Base-by-base conservation (phyloP, 2,329 filamentous ascomycete genomes). In the Diaporthe citri region DNA sequence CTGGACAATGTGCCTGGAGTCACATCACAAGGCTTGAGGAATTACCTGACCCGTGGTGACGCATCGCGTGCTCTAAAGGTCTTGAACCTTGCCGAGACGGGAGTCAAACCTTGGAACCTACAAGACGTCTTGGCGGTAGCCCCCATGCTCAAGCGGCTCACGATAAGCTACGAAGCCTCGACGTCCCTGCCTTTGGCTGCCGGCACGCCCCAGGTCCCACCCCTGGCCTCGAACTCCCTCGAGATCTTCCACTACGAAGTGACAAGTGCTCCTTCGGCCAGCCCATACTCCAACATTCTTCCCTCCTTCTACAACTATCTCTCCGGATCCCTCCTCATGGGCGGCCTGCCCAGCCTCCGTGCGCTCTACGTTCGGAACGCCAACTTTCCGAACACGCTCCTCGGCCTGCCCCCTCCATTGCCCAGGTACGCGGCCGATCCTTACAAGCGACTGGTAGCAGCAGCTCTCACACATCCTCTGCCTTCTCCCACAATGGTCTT, bases 291-390 rank as follows among this genome's bases (percentile, higher is more conserved):
- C 12, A 87, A 84, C 76, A 85, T 89, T 34, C 89, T 89, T 0
- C 83, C 86, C 13, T 89, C 89, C 25, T 97, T 98, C 85, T 97
- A 98, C 83, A 90, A 91, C 76, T 98, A 98, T 83, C 90, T 98
- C 28, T 92, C 95, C 36, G 90, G 90, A n/a, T 97, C 95, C 0
- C 90, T 98, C 43, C 90, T 97, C 76, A 90, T 91, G 22, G 93
- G 93, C 76, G 90, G 91, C 10, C 88, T 98, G 10, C 95, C 95
- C 1, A 90, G 89, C 48, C 88, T 98, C 12, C 89, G 89, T 48
- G 90, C 92, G 31, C 89, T 98, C 10, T 98, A 97, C 82, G 96
- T 98, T 25, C 93, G 95, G 69, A 95, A 98, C 80, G 90, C 93
- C 36, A 88, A 90, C 67, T 98, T 98, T 81, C 92, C 95, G 2